Evolutionary conservation across 2,329 filamentous ascomycete genomes (phyloP).

Genomic region (Aspergillus sp.): DNA sequence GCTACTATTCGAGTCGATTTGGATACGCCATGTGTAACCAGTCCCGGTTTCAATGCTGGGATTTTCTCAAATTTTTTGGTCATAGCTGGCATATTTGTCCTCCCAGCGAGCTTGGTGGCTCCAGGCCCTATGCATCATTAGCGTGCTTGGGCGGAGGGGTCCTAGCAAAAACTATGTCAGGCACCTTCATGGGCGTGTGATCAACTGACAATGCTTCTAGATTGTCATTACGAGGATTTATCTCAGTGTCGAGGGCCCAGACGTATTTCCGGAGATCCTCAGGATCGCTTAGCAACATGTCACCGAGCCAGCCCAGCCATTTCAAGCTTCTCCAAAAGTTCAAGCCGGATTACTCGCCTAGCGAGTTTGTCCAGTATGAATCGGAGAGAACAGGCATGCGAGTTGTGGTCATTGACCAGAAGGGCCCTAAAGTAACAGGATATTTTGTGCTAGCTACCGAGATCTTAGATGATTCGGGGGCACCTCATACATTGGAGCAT

Average conservation of each 20-base stretch:
- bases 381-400: constrained; percentile 93
- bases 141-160: neutral
- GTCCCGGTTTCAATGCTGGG: too few species aligned
- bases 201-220: constrained; percentile 21
- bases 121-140: neutral
- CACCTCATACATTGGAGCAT: constrained; percentile 83
- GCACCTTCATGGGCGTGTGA: too few species aligned
- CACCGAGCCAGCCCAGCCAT: constrained; percentile 51
- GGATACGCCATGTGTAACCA: too few species aligned
- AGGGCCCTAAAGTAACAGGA: constrained; percentile 91
- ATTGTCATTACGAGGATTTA: constrained; percentile 19
- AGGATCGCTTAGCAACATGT: constrained; percentile 50
- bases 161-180: neutral
- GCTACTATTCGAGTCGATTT: too few species aligned
- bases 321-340: constrained; percentile 87
- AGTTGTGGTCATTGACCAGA: constrained; percentile 84
- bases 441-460: constrained; percentile 96
- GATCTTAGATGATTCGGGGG: constrained; percentile 94
- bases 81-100: too few species aligned
- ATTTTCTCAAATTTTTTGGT: too few species aligned
- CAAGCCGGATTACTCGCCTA: constrained; percentile 84
- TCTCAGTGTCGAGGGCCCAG: constrained; percentile 14
- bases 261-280: constrained; percentile 7
- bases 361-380: constrained; percentile 90
- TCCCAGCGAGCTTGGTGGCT: neutral